Base-by-base conservation (phyloP, 1,284 basidiomycete genomes). In the Tilletiaria anomala region DNA sequence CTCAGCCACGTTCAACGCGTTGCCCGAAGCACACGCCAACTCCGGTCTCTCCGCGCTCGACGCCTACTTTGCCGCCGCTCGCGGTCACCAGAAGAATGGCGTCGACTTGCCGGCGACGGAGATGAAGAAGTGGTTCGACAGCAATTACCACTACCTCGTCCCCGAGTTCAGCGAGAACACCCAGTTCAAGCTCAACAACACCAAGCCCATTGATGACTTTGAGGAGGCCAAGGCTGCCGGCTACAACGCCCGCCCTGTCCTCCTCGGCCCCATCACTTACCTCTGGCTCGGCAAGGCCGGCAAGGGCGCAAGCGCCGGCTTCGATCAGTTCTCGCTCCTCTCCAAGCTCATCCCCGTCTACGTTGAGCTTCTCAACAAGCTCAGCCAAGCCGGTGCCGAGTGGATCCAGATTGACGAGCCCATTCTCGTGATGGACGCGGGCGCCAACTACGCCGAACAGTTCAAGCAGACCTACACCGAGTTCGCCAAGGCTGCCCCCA, bases 61-160 rank as follows among this genome's bases (percentile, higher is more conserved):
- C 74, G 80, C 88, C 68, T 94, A 86, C 75, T 68, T 68, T 38
- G 65, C 93, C 61, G 89, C 97, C 84, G 93, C 89, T 51, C 93
- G 93, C 73, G 93, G 93, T 50, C 86, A 89, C 67, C 93, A 99
- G 73, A 77, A 72, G 68, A 70, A 81, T 50, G 82, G 78, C 50
- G 87, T 99, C 61, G 93, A 99, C 73, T 85, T 96, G 51, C 87
- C 87, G 40, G 91, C 91, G 42, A 89, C 79, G 58, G 91, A 96
- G 75, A 97, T 96, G 91, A 93, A 93, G 78, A 94, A 93, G 73
- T 94, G 88, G 86, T 97, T 96, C 71, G 91, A 97, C 74, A 94
- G 89, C 44, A 99, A 97, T 79, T 97, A 97, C 76, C 93, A 97
- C 76, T 91, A 83, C 68, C 87, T 97, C 71, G 91, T 96, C 52